phyloP scores from a whole-genome alignment of 1,284 basidiomycete species.

The Malassezia cuniculi region DNA sequence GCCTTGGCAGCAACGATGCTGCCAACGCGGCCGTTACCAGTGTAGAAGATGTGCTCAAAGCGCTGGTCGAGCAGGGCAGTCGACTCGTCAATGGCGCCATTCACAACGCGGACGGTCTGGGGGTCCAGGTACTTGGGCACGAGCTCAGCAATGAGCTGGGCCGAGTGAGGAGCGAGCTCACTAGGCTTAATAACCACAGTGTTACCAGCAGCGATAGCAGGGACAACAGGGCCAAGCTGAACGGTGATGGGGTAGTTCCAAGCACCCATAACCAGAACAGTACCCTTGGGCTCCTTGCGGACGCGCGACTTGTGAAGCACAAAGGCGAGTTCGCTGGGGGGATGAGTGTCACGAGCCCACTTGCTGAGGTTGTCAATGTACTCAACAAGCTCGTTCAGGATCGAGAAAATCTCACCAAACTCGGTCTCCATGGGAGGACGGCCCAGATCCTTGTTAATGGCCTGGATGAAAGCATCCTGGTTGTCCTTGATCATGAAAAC shows the following conservation, averaged over 20 bases:
- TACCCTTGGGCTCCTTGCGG: constrained; percentile 46
- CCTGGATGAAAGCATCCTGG: constrained; percentile 49
- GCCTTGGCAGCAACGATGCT: constrained; percentile 68
- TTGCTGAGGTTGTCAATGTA: constrained; percentile 56
- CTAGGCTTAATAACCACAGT: constrained; percentile 53
- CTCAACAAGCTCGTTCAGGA: constrained; percentile 52
- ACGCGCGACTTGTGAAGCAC: constrained; percentile 38
- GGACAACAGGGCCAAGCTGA: constrained; percentile 45
- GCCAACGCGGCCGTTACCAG: constrained; percentile 59
- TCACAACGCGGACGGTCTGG: constrained; percentile 59
- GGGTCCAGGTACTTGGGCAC: constrained; percentile 68
- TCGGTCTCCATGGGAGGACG: constrained; percentile 47
- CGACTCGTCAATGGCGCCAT: constrained; percentile 63
- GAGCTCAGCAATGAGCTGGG: constrained; percentile 60
- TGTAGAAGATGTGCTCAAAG: constrained; percentile 61
- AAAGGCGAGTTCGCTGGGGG: constrained; percentile 39
- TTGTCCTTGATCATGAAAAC: constrained; percentile 57
- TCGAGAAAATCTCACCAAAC: constrained; percentile 40
- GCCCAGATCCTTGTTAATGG: constrained; percentile 52
- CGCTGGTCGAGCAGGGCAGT: constrained; percentile 64
- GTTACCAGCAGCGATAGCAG: constrained; percentile 47
- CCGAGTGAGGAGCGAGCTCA: constrained; percentile 59
- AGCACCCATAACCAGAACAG: constrained; percentile 48
- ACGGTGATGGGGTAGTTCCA: constrained; percentile 44
- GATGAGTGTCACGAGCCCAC: constrained; percentile 43